Evolutionary conservation across 495 filamentous ascomycete genomes (phyloP), one percentile per base, ranked within the genome.

Genomic region (Baudoinia panamericana): DNA sequence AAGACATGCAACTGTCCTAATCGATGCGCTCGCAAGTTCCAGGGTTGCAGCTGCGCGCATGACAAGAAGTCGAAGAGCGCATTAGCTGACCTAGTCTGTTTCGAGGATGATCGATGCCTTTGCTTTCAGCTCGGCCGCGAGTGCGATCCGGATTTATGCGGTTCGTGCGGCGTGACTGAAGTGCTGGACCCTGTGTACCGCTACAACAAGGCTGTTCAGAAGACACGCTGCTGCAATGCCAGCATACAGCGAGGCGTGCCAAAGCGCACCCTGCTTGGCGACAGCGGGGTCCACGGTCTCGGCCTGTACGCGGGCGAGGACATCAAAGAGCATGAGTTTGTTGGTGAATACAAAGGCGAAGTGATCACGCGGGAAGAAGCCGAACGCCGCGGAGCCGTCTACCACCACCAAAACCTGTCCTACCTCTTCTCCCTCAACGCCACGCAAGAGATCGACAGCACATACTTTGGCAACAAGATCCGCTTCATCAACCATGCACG

Each of bases 331-430:
- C 68, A 71, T 21, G 70, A 73, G 21, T 82, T 72, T 47, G 54
- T 85, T 16, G 75, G 78, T 17, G 80, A 85, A 55, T 84, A 85
- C 52, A 73, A 72, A 19, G 80, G 80, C 17, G 80, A 84, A 47
- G 61, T 82, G 5, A 72, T 83, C 25, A 73, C 72, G 1, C 63
- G 66, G 23, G 63, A 68, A 21, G 80, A 84, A 54, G 70, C 69
- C 0, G 73, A 80, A 5, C 69, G 80, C 1, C 68, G 80, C 11
- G 73, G 72, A 20, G 69, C 71, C 8, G 70, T 82, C 22, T 77
- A 82, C 42, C 68, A 77, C 30, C 61, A 69, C 25, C 66, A 66
- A 22, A 69, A 67, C 41, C 63, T 71, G 0, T 78, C 69, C 9
- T 84, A 81, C 46, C 63, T 80, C 3, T 84, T 84, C 46, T 71